A percentile compares a stretch with the other conserved stretches of the same genome.
Conservation (phyloP, 768 basidiomycete species). For the Rhizopogon vulgaris region DNA sequence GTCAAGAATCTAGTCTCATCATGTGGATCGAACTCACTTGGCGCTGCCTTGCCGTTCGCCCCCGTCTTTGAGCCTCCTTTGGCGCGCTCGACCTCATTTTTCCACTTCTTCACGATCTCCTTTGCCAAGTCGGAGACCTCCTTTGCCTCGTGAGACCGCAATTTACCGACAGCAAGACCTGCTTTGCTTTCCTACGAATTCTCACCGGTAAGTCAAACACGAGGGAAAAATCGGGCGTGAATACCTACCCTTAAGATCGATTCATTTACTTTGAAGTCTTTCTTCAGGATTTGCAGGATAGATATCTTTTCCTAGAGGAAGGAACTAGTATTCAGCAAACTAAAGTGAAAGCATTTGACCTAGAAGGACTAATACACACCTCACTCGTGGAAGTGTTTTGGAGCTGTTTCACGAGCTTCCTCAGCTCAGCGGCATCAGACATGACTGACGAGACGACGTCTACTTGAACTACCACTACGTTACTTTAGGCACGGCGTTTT, state of each 20-base stretch:
- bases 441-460: constrained; percentile 12
- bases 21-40: constrained; percentile 30
- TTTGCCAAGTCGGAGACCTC: constrained; percentile 80
- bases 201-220: not conserved
- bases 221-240: constrained; percentile 6
- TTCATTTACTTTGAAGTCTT: constrained; percentile 64
- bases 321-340: constrained; percentile 17
- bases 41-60: constrained; percentile 21
- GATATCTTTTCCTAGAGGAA: constrained; percentile 52
- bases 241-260: constrained; percentile 64
- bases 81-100: constrained; percentile 74
- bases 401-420: constrained; percentile 75
- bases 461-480: constrained; percentile 16
- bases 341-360: constrained; percentile 32
- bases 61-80: constrained; percentile 28
- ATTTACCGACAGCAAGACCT: constrained; percentile 88
- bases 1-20: not conserved
- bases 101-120: constrained; percentile 90
- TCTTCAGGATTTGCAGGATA: constrained; percentile 58
- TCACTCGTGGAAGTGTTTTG: constrained; percentile 52
- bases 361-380: constrained; percentile 41
- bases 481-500: constrained; percentile 1
- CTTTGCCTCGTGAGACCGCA: constrained; percentile 66
- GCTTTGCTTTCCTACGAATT: constrained; percentile 77
- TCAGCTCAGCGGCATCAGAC: constrained; percentile 53